Evolutionary conservation across 1,139 yeast genomes (phyloP).

Genomic region (Zygoascus sp.): DNA sequence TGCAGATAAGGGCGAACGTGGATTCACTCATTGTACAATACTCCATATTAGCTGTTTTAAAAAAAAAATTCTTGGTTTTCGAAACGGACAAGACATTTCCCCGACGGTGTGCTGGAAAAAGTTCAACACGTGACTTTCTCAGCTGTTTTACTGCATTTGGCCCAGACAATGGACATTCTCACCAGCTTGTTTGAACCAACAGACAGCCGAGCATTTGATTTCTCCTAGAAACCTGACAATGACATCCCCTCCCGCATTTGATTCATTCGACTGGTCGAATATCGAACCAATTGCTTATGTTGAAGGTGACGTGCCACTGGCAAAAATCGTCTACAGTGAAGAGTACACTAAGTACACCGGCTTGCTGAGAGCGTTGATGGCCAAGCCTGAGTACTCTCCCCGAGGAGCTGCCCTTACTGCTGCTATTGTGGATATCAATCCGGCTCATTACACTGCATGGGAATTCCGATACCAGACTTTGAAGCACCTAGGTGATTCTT

Average conservation of each 20-base stretch:
- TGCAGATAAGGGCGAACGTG: no score
- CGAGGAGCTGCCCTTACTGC: constrained; percentile 68
- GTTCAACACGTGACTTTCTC: no score
- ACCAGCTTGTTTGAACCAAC: no score
- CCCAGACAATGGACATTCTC: no score
- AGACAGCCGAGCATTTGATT: no score
- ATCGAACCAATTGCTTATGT: constrained; percentile 34
- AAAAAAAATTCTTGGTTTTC: no score
- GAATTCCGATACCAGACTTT: constrained; percentile 62
- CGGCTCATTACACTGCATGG: constrained; percentile 95
- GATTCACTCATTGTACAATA: no score
- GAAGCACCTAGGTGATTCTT: constrained; percentile 27
- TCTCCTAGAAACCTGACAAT: no score
- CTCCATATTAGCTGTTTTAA: no score
- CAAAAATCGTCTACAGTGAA: constrained; percentile 72
- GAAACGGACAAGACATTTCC: no score
- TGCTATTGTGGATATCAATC: constrained; percentile 58
- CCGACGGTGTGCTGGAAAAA: no score
- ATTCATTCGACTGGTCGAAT: constrained; percentile 33
- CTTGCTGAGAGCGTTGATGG: constrained; percentile 56
- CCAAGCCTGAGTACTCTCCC: constrained; percentile 56
- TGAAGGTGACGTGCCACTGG: constrained; percentile 47
- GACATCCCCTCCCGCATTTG: constrained; percentile 7
- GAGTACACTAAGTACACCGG: constrained; percentile 65
- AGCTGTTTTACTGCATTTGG: no score